These are phyloP conservation scores for Saitozyma podzolica DNA, from an alignment of 768 basidiomycete genomes.

Conservation along the genomic window DNA sequence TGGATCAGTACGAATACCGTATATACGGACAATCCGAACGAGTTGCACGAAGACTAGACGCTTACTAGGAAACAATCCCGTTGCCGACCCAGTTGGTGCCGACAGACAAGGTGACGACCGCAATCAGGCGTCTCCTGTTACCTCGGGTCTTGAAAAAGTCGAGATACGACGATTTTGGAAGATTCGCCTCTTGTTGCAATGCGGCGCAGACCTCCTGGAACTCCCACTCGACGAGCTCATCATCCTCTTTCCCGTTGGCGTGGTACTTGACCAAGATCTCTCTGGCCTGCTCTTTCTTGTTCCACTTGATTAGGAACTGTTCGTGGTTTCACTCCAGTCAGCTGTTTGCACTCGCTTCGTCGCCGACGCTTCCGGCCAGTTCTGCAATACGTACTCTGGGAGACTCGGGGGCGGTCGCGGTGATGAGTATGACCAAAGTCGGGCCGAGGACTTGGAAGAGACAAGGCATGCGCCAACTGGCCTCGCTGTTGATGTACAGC, in stretches of 20 bases:
- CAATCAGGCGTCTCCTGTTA: constrained; percentile 27
- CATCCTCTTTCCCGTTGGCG: constrained; percentile 35
- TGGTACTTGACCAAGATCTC: constrained; percentile 40
- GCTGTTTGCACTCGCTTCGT: too few relatives aligned
- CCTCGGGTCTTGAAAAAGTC: constrained; percentile 31
- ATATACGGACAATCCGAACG: too few relatives aligned
- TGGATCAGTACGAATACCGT: too few relatives aligned
- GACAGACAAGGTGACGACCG: constrained; percentile 20
- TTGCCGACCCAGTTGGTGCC: constrained; percentile 39
- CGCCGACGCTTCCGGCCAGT: too few relatives aligned
- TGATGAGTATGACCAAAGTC: constrained; percentile 16
- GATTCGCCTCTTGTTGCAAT: constrained; percentile 26
- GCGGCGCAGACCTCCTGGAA: constrained; percentile 32
- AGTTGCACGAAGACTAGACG: neutral
- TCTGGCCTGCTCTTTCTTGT: constrained; percentile 29
- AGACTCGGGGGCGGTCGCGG: constrained; percentile 24
- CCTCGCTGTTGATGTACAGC: constrained; percentile 19
- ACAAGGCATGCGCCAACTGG: constrained; percentile 30
- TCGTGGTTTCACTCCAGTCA: too few relatives aligned
- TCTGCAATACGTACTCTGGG: constrained; percentile 13
- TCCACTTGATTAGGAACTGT: constrained; percentile 27
- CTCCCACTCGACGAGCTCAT: constrained; percentile 40
- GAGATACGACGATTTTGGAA: constrained; percentile 20
- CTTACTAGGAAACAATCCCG: constrained; percentile 32
- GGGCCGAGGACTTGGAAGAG: constrained; percentile 26